Base-by-base conservation (phyloP, 2,329 filamentous ascomycete species). In the Phialophora verrucosa region DNA sequence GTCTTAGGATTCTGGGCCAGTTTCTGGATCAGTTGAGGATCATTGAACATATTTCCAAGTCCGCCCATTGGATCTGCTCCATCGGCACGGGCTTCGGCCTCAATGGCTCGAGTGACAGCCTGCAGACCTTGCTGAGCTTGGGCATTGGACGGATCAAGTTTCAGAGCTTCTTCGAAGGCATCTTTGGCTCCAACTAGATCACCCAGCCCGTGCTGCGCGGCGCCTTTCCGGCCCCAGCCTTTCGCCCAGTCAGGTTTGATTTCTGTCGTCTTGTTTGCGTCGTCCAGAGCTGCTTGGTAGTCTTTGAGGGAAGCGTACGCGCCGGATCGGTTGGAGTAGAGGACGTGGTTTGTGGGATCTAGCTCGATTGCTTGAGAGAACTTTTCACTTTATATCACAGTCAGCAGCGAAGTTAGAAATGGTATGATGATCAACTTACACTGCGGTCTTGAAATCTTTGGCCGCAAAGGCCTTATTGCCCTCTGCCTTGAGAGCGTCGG, bases 241-340 rank as follows among this genome's bases (percentile, higher is more conserved):
- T 98, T 98, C 67, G 92, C 89, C 95, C 95, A 99, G 83, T 98
- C 95, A 12, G 94, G 91, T 85, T 99, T 98, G 78, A 99, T 84
- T 80, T 96, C 88, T 63, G 91, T 96, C 2, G 92, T 95, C 85
- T 97, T 97, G 76, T 90, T 90, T 65, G 95, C 95, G 84, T 99
- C 95, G 70, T 90, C 85, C 29, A 98, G 83, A 23, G 95, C 95
- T 72, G 90, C 86, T 70, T 91, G 83, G 84, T 91, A 99, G 66
- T 98, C 88, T 79, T 89, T 92, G 80, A 97, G 91, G 61, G 95
- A 97, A 53, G 94, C 92, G 76, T 96, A 88, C 56, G 87, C 86
- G 66, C 87, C 95, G 32, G 95, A 98, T 73, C 95, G 90, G 83
- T 99, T 99, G 76, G 93, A 98, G 86, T 94, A 99, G 65, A 99